Percentiles rank a stretch among this genome's conserved stretches.
Conservation (phyloP, 192 early-diverging fungal genomes). For the Podila minutissima region DNA sequence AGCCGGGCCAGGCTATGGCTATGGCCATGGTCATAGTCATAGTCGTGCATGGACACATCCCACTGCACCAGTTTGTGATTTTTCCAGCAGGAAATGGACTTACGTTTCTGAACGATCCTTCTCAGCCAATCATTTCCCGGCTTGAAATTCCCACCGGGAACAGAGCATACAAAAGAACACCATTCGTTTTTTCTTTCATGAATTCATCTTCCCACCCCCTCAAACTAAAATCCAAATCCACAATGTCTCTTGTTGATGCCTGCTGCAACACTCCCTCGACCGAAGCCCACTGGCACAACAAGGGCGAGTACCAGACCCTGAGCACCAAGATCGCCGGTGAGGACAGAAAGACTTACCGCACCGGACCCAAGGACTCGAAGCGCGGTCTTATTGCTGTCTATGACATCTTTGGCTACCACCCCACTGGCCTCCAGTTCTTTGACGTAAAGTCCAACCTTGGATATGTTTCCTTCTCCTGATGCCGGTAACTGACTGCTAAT, state of each 20-base stretch:
- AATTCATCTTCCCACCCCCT: background rate
- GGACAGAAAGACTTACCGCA: slow-evolving; percentile 24
- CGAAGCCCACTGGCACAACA: slow-evolving; percentile 34
- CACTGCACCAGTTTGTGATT: too few relatives aligned
- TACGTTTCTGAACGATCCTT: too few relatives aligned
- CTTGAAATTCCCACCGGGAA: too few relatives aligned
- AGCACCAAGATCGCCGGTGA: slow-evolving; percentile 30
- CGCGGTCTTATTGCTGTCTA: slow-evolving; percentile 73
- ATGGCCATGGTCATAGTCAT: too few relatives aligned
- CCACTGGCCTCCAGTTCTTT: slow-evolving; percentile 72
- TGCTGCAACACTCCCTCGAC: slow-evolving; percentile 47
- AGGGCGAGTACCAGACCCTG: slow-evolving; percentile 18
- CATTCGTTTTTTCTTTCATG: background rate
- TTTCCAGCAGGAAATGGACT: too few relatives aligned
- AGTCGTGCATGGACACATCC: too few relatives aligned
- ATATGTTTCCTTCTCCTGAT: background rate
- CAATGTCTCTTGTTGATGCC: slow-evolving; percentile 25
- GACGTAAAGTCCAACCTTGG: slow-evolving; percentile 57
- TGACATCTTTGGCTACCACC: slow-evolving; percentile 71
- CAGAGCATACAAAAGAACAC: too few relatives aligned
- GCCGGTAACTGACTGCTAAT: background rate
- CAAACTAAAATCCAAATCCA: background rate
- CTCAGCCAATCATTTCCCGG: too few relatives aligned
- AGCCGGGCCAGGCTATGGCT: too few relatives aligned
- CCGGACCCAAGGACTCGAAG: slow-evolving; percentile 59